Base-by-base conservation (phyloP, 768 basidiomycete genomes). In the Grammothele lineata region DNA sequence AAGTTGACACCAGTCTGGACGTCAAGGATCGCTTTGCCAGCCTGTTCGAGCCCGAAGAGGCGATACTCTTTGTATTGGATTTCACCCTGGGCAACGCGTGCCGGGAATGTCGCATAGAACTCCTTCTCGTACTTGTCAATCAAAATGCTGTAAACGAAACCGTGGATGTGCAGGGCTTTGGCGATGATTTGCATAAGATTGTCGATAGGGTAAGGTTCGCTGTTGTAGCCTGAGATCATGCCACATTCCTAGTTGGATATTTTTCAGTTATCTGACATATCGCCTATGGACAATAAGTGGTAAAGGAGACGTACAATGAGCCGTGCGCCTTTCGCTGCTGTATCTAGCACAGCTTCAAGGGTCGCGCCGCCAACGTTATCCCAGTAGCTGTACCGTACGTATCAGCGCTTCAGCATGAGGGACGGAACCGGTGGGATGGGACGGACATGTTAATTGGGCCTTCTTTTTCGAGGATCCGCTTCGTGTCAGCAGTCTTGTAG, bases 401-500 rank as follows among this genome's bases (percentile, higher is more conserved):
- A n/a, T 24, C 19, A 32, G 15, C 17, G 33, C 6, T 21, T 24
- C 21, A 38, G 12, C 9, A 25, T 7, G 3, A 4, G 17, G 32
- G 23, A 14, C n/a, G n/a, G n/a, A n/a, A n/a, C n/a, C n/a, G n/a
- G n/a, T n/a, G n/a, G n/a, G 15, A 14, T 6, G 7, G n/a, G 5
- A 55, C 58, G 42, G 62, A 79, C 67, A 81, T 63, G 55, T 82
- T 69, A 37, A 84, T 70, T 0, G 75, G 77, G 2, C 83, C 83
- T 53, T 86, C 73, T 47, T 71, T 71, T 50, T 60, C 58, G 32
- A 90, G 64, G 3, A 83, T 67, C 10, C 81, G 76, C 1, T 56
- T 56, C 0, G 76, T 79, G 38, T 68, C 66, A 0, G 68, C 68
- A 0, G 74, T 85, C 71, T 89, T 85, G 66, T 85, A 87, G 62